Evolutionary conservation across 352 stramenopile genomes (phyloP).

Genomic region (Stramenopiles sp.): DNA sequence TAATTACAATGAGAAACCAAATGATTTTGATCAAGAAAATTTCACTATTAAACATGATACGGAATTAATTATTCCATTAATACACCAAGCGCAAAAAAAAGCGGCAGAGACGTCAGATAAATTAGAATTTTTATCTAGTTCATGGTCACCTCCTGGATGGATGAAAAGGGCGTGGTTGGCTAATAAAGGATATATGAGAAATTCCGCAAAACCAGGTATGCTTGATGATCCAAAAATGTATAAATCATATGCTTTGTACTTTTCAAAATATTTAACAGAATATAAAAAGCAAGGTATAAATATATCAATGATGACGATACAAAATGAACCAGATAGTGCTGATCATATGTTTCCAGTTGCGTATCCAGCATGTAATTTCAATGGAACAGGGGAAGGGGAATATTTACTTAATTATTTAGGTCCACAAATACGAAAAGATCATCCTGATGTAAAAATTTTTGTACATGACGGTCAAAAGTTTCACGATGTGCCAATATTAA

Average conservation of each 20-base stretch:
- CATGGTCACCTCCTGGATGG: constrained; percentile 54
- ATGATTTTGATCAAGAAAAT: constrained; percentile 39
- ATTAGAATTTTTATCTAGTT: constrained; percentile 45
- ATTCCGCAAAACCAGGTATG: constrained; percentile 29
- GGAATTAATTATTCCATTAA: constrained; percentile 49
- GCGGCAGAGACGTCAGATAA: constrained; percentile 18
- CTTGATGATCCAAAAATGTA: constrained; percentile 35
- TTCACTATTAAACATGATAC: constrained; percentile 51
- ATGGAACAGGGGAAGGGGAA: constrained; percentile 31
- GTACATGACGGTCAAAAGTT: constrained; percentile 72
- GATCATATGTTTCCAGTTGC: constrained; percentile 26
- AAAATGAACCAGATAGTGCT: constrained; percentile 59
- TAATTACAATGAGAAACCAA: constrained; percentile 49
- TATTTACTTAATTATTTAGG: constrained; percentile 62
- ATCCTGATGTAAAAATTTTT: constrained; percentile 60
- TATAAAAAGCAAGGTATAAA: constrained; percentile 53
- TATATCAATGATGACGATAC: constrained; percentile 63
- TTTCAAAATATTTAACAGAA: constrained; percentile 66
- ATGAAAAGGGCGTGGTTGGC: no score
- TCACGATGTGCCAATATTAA: no score
- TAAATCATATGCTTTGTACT: constrained; percentile 58
- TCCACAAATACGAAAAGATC: constrained; percentile 45
- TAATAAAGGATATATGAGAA: constrained; percentile 37
- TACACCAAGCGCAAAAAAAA: constrained; percentile 31
- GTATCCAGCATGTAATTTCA: constrained; percentile 46